Evolutionary conservation across 768 basidiomycete genomes (phyloP).

Genomic region (Sistotremastrum niveocremeum): DNA sequence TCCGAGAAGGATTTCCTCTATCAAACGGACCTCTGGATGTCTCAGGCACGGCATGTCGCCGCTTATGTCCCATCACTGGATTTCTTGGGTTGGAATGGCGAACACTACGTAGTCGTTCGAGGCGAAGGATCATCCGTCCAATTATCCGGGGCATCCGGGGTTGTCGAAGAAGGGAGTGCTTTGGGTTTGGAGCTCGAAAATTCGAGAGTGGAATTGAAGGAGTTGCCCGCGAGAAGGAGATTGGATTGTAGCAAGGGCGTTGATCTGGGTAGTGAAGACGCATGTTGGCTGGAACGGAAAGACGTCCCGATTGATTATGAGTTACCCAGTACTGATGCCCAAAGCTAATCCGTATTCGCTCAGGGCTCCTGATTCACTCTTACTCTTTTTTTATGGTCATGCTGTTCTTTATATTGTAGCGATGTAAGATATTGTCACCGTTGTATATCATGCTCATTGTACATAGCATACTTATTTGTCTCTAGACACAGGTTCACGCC

Average conservation of each 20-base stretch:
- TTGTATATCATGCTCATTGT: too few relatives aligned
- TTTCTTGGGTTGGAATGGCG: constrained; percentile 63
- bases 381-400: too few relatives aligned
- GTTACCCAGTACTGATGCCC: constrained; percentile 30
- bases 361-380: too few relatives aligned
- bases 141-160: constrained; percentile 1
- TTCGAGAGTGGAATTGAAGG: constrained; percentile 32
- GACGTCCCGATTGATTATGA: constrained; percentile 70
- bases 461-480: too few relatives aligned
- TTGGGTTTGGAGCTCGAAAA: too few relatives aligned
- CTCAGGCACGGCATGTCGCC: constrained; percentile 37
- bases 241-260: constrained; percentile 56
- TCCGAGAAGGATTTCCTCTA: constrained; percentile 45
- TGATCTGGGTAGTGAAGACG: constrained; percentile 48
- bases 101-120: constrained; percentile 53
- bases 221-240: constrained; percentile 41
- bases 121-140: constrained; percentile 8
- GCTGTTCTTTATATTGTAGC: too few relatives aligned
- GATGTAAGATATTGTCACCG: too few relatives aligned
- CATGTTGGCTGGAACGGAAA: constrained; percentile 54
- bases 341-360: too few relatives aligned
- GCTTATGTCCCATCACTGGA: constrained; percentile 37
- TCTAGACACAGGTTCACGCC: too few relatives aligned
- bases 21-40: constrained; percentile 44
- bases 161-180: background rate